Conservation (phyloP, 73 alveolate species). For the Paraurostyla sp. region DNA sequence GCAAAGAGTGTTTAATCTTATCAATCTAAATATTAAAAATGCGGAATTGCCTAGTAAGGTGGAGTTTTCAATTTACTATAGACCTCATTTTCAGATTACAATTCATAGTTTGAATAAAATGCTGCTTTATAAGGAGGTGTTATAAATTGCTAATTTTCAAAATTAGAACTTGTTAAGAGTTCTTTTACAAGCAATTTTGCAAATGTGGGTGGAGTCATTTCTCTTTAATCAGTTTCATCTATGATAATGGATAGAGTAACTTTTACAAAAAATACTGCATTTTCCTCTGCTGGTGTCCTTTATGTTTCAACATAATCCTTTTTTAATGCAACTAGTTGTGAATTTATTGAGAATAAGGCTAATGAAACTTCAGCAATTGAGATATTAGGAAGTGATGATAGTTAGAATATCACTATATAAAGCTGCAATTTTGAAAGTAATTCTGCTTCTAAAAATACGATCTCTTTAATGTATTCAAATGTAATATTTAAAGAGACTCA, state of each 20-base stretch:
- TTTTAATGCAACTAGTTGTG: not conserved
- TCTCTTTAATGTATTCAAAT: not conserved
- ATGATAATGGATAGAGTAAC: not conserved
- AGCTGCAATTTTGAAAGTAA: not conserved
- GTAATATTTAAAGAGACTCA: not conserved
- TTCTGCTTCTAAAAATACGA: not conserved
- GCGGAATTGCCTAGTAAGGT: too few relatives aligned
- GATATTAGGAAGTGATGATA: not conserved
- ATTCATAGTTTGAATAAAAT: not conserved
- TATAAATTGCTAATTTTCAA: not conserved
- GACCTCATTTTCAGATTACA: too few relatives aligned
- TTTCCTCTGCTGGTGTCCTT: not conserved
- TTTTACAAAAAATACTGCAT: not conserved
- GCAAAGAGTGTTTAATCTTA: too few relatives aligned
- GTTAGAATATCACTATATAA: not conserved
- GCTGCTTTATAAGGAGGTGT: not conserved
- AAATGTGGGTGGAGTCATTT: not conserved
- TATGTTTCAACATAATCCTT: not conserved
- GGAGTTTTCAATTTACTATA: too few relatives aligned
- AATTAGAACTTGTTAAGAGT: not conserved
- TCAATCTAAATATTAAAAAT: too few relatives aligned
- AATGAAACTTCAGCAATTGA: not conserved
- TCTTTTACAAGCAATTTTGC: not conserved
- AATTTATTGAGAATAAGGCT: not conserved
- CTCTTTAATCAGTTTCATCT: not conserved